Percentiles rank a stretch among this genome's conserved stretches.
Conservation (phyloP, 139 green algal species). For the Edaphochlamys debaryana region DNA sequence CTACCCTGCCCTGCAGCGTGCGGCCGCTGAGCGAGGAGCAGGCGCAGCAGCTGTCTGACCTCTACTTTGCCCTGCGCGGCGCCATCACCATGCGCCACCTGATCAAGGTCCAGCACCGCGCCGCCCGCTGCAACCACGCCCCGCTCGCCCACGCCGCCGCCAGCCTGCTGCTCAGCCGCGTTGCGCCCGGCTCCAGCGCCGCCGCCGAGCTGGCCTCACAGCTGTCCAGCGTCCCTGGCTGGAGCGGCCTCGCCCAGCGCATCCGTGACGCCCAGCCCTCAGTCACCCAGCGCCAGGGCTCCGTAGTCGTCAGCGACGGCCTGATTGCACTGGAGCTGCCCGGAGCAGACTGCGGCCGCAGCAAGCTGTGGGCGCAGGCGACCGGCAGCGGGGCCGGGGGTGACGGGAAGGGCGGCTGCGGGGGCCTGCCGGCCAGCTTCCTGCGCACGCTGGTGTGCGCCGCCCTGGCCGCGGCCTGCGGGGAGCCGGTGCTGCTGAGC, state of each 20-base stretch:
- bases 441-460: constrained; percentile 34
- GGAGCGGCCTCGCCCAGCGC: background rate
- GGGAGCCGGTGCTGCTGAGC: constrained; percentile 49
- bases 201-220: background rate
- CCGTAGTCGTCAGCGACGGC: constrained; percentile 7
- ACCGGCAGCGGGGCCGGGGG: background rate
- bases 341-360: background rate
- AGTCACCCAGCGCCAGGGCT: background rate
- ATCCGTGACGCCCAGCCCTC: too few relatives aligned
- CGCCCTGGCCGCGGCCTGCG: constrained; percentile 42
- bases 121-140: background rate
- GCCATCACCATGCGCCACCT: constrained; percentile 53
- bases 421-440: constrained; percentile 27
- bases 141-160: constrained; percentile 10
- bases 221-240: background rate
- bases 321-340: background rate
- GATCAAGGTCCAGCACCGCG: constrained; percentile 50
- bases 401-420: background rate
- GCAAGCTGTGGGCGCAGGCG: background rate
- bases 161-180: constrained; percentile 32
- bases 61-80: constrained; percentile 14
- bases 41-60: constrained; percentile 14
- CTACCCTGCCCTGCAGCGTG: too few relatives aligned
- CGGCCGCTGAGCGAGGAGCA: background rate
- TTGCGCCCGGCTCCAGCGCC: background rate